A percentile compares a stretch with the other conserved stretches of the same genome.
Conservation (phyloP, 192 early-diverging fungal genomes). For the Irineochytrium annulatum region DNA sequence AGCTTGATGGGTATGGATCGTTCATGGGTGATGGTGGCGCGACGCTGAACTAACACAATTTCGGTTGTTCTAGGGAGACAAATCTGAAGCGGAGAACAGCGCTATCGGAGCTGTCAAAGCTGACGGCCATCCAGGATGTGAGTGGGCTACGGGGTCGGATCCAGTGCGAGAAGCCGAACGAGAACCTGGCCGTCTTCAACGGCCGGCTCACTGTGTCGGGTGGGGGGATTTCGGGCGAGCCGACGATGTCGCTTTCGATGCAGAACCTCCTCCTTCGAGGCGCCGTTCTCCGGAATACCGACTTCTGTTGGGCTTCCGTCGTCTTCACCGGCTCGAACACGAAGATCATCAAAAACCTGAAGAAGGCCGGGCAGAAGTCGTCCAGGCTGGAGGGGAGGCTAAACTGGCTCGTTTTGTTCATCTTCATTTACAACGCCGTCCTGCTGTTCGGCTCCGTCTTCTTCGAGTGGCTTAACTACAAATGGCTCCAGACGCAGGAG, state of each 20-base stretch:
- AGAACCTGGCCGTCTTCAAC: constrained; percentile 43
- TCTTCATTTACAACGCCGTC: constrained; percentile 43
- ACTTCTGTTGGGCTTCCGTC: constrained; percentile 39
- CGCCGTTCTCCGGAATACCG: constrained; percentile 55
- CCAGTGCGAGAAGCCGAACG: constrained; percentile 54
- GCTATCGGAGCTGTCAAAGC: constrained; percentile 20
- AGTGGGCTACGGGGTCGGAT: constrained; percentile 27
- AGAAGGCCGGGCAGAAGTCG: constrained; percentile 55
- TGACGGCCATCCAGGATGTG: constrained; percentile 19
- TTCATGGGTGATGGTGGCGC: neutral
- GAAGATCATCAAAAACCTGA: constrained; percentile 52
- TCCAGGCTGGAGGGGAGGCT: constrained; percentile 71
- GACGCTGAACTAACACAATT: neutral
- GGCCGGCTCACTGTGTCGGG: constrained; percentile 28
- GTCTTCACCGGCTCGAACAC: constrained; percentile 57
- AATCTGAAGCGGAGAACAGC: constrained; percentile 50
- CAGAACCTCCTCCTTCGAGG: constrained; percentile 82
- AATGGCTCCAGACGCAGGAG: constrained; percentile 15
- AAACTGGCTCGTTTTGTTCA: constrained; percentile 65
- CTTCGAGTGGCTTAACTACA: constrained; percentile 33
- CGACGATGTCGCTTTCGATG: constrained; percentile 29
- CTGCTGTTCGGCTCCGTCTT: constrained; percentile 30
- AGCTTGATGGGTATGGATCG: constrained; percentile 67
- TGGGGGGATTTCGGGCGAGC: constrained; percentile 1
- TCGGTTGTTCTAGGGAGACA: constrained; percentile 42